Evolutionary conservation across 179 eudicot genomes (phyloP).

Genomic region (Amaranthus tricolor): DNA sequence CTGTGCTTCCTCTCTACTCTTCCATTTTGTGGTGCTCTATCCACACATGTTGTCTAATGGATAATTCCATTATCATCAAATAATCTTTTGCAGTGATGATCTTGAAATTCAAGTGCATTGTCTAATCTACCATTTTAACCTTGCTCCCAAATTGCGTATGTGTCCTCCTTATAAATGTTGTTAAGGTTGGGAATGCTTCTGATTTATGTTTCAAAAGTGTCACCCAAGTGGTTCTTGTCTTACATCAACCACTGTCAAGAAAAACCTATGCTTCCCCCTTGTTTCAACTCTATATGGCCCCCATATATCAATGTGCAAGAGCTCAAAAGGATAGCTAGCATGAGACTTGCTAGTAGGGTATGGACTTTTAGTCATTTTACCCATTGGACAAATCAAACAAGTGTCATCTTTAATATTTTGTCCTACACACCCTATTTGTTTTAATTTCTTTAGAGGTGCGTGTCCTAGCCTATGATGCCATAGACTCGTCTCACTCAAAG

Average conservation of each 20-base stretch:
- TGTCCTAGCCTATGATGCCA: neutral
- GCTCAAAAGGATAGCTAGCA: neutral
- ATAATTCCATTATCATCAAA: neutral
- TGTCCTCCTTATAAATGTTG: neutral
- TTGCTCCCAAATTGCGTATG: neutral
- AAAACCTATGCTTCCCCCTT: neutral
- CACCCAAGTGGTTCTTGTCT: neutral
- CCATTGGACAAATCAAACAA: neutral
- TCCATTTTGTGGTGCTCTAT: neutral
- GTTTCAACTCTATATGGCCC: neutral
- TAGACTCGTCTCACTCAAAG: neutral
- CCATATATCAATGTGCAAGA: neutral
- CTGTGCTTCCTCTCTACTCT: neutral
- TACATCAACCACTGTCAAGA: neutral
- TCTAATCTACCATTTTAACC: neutral
- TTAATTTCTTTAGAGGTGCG: neutral
- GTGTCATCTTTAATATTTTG: too few species aligned
- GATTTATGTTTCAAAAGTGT: neutral
- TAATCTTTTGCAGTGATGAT: too few species aligned
- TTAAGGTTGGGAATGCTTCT: too few species aligned
- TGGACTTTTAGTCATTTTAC: neutral
- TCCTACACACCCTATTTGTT: neutral
- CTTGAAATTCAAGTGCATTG: neutral
- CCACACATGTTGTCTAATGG: neutral
- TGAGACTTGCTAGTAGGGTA: neutral